Base-by-base conservation (phyloP, 2,329 filamentous ascomycete genomes). In the Scopulariopsis brevicaulis region DNA sequence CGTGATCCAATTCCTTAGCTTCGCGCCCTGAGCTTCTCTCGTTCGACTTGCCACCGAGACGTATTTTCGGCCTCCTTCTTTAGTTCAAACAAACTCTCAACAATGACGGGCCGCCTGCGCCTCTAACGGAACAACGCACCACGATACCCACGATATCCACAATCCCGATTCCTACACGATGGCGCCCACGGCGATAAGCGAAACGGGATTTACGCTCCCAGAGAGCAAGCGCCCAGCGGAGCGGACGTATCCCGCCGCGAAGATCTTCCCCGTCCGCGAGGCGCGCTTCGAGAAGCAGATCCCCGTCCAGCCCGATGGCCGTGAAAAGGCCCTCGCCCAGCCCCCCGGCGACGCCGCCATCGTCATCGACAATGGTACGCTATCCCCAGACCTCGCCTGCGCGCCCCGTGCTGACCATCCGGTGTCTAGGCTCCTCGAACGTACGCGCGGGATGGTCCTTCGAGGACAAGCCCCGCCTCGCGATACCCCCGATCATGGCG, bases 371-470 rank as follows among this genome's bases (percentile, higher is more conserved):
- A 96, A 96, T 87, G 94, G 92, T 95, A 48, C 53, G 22, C 51
- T 52, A 53, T n/a, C 7, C 40, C 24, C 34, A 14, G 20, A n/a
- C 37, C 54, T n/a, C 18, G 24, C 15, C 40, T 11, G 18, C 34
- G 55, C 28, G 10, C 15, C 20, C 22, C 18, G 24, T 28, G 18
- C 54, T 55, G 20, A 55, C 28, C 24, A 11, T 11, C 15, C 12
- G 40, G 35, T 51, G 28, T 57, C 43, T 55, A 96, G 92, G 94
- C 64, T 94, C 93, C 25, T 95, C 89, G 57, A 79, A 86, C 35
- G 84, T 96, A 60, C 90, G 95, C 72, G 93, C 93, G 57, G 94
- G 94, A 63, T 99, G 93, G 92, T 96, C 92, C 8, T 96, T 96
- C 68, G 93, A 97, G 67, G 77, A 84, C 61, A 76, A 78, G n/a